Evolutionary conservation across 768 basidiomycete species (phyloP), one percentile per base, ranked within the genome.

Genomic region (Cyclocybe aegerita): DNA sequence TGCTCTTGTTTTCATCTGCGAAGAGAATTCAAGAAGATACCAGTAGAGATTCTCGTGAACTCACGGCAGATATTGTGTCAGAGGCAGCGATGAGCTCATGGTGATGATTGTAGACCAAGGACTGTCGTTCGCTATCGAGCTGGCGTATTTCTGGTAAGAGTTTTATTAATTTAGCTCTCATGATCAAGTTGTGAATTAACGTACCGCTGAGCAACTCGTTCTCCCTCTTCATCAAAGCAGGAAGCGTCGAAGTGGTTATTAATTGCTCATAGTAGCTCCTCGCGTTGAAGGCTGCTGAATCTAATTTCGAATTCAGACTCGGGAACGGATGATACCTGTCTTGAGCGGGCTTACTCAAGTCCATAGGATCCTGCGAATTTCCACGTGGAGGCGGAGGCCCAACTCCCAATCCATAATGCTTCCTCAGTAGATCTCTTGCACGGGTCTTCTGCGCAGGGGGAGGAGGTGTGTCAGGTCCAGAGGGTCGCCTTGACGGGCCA

Each of bases 41-140:
- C 12, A 23, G 31, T 15, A 37, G n/a, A 43, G 39, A 33, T 29
- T 30, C 12, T 33, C 41, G 5, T 40, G 17, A 14, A 31, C 84
- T 14, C 67, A 93, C 92, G 4, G 86, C 83, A 52, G 86, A 83
- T 56, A 97, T 96, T 7, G 94, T 96, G 60, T 93, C 90, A 52
- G 88, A 92, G 2, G 94, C 94, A 1, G 91, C 90, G 44, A 97
- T 94, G 14, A 97, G 84, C 57, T 97, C 94, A 52, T 94, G 92
- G 60, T 97, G 94, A 62, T 95, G 93, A 59, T 95, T 93, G 64
- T 97, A 97, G 9, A 97, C 93, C 39, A 97, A 74, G 7, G 89
- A 88, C 66, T 97, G 93, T 16, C 91, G 75, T 61, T 96, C 93
- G 60, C 87, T 83, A 49, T 96, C 92, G 10, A 97, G 70, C 54